phyloP scores from a whole-genome alignment of 331 rosid genomes.

The Spiraea crenata region DNA sequence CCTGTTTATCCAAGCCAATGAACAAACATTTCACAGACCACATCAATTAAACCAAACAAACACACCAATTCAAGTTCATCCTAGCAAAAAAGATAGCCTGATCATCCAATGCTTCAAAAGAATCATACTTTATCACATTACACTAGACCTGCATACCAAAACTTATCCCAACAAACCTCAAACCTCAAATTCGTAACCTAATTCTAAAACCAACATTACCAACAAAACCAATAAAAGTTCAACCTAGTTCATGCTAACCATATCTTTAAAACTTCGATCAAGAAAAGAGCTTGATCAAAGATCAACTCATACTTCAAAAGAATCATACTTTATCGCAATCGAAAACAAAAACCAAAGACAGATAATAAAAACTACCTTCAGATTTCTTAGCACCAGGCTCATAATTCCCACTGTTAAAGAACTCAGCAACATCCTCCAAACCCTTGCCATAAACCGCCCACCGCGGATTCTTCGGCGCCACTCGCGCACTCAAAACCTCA shows the following conservation, averaged over 20 bases:
- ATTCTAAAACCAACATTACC: neutral
- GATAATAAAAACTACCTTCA: slow-evolving; percentile 40
- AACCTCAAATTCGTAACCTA: neutral
- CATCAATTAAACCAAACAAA: slow-evolving; percentile 1
- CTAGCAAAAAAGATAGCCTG: neutral
- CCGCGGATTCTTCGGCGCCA: slow-evolving; percentile 72
- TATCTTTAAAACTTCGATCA: too few species aligned
- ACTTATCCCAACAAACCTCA: neutral
- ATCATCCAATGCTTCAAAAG: neutral
- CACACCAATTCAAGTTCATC: slow-evolving; percentile 1
- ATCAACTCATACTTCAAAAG: too few species aligned
- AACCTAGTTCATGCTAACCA: too few species aligned
- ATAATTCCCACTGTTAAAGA: slow-evolving; percentile 62
- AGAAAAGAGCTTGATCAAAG: too few species aligned
- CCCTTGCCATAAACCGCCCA: slow-evolving; percentile 93
- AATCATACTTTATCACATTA: neutral
- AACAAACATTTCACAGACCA: slow-evolving; percentile 3
- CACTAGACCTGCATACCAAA: neutral
- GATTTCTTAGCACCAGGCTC: slow-evolving; percentile 39
- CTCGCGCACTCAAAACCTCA: slow-evolving; percentile 42
- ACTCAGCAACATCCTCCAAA: slow-evolving; percentile 77
- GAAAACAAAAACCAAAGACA: neutral
- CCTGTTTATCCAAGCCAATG: slow-evolving; percentile 44
- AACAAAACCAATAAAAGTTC: neutral
- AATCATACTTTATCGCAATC: too few species aligned